These are phyloP conservation scores for Adansonia madagascariensis DNA, from an alignment of 441 rosid genomes.

Conservation along the genomic window DNA sequence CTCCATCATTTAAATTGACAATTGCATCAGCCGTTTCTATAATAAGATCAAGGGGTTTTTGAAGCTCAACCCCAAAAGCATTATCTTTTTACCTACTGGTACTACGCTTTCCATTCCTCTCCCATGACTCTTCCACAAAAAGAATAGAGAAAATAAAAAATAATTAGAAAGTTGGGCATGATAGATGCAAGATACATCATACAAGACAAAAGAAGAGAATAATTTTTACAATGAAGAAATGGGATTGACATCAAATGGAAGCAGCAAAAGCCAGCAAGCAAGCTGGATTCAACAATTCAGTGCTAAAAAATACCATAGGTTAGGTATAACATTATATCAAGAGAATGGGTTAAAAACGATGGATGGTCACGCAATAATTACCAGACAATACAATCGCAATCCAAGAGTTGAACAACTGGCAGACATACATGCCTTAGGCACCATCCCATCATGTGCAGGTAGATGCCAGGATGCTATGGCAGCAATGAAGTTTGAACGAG, in stretches of 20 bases:
- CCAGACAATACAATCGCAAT: not conserved
- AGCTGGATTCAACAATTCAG: conserved; percentile 22
- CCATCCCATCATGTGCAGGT: not conserved
- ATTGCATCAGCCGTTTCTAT: not conserved
- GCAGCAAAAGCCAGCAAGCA: conserved; percentile 9
- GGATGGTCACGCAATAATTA: not conserved
- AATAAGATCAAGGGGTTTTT: conserved; percentile 15
- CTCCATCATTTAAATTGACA: conserved; percentile 9
- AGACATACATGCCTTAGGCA: not conserved
- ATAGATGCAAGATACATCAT: not conserved
- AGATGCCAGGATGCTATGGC: not conserved
- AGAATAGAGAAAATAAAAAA: not conserved
- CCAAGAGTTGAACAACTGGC: conserved; percentile 12
- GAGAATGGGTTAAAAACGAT: conserved; percentile 12
- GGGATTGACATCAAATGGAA: not conserved
- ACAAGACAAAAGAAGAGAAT: conserved; percentile 6
- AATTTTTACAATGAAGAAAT: conserved; percentile 12
- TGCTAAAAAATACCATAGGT: not conserved
- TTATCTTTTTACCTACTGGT: conserved; percentile 34
- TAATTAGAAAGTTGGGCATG: not conserved
- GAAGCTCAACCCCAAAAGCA: conserved; percentile 44
- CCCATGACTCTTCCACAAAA: not conserved
- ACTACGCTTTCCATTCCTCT: not conserved
- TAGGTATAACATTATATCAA: conserved; percentile 16
- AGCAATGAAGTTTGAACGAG: not conserved